Evolutionary conservation across 2,329 filamentous ascomycete species (phyloP).

Genomic region (Fusarium xylarioides): DNA sequence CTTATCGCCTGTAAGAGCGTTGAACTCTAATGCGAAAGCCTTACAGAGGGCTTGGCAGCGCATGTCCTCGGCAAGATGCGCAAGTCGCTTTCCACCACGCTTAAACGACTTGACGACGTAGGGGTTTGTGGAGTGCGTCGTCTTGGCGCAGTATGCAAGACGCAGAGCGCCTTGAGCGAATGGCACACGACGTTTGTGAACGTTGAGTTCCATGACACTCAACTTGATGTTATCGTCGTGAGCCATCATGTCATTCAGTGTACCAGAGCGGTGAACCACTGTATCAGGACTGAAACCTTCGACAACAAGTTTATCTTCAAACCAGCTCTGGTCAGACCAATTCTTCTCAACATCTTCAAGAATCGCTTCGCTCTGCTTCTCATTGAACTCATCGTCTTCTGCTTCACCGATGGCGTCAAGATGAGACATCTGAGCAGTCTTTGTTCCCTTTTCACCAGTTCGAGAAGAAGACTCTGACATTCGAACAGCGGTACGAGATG

Average conservation of each 20-base stretch:
- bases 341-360: background rate
- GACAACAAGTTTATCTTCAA: slow-evolving; percentile 1
- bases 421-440: background rate
- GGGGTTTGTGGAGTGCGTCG: slow-evolving; percentile 33
- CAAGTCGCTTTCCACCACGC: slow-evolving; percentile 32
- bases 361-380: background rate
- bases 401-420: slow-evolving; percentile 18
- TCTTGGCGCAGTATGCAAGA: slow-evolving; percentile 47
- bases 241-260: slow-evolving; percentile 50
- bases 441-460: slow-evolving; percentile 4
- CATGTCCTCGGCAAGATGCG: slow-evolving; percentile 50
- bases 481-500: slow-evolving; percentile 14
- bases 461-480: slow-evolving; percentile 18
- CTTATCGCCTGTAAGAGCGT: slow-evolving; percentile 39
- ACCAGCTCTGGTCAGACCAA: background rate
- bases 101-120: slow-evolving; percentile 51
- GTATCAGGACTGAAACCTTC: slow-evolving; percentile 45
- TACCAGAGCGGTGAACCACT: slow-evolving; percentile 34
- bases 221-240: slow-evolving; percentile 48
- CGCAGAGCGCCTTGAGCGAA: slow-evolving; percentile 47
- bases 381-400: slow-evolving; percentile 6
- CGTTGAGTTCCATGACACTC: slow-evolving; percentile 45
- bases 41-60: slow-evolving; percentile 51
- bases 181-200: slow-evolving; percentile 43
- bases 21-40: slow-evolving; percentile 53